These are phyloP conservation scores for Chaetothyriales sp. DNA, from an alignment of 2,329 filamentous ascomycete genomes.

Conservation along the genomic window DNA sequence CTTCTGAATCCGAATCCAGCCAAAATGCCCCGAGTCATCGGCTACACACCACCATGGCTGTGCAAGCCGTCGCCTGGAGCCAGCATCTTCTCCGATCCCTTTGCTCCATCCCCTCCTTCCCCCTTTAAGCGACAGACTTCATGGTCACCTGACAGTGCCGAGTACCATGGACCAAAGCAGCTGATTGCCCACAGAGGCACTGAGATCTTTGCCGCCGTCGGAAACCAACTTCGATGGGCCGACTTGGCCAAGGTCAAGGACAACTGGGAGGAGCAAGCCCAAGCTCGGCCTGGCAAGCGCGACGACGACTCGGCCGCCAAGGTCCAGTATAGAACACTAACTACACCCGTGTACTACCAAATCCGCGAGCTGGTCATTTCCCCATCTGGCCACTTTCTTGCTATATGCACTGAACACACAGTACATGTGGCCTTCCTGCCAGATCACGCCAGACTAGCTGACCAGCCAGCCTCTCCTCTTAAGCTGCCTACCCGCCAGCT, in stretches of 20 bases:
- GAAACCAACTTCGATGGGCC: constrained; percentile 83
- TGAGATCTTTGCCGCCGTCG: constrained; percentile 77
- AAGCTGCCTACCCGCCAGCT: constrained; percentile 78
- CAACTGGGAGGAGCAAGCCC: constrained; percentile 30
- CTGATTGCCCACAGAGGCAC: constrained; percentile 71
- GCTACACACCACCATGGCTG: constrained; percentile 80
- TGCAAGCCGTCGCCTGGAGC: constrained; percentile 63
- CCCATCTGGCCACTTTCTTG: constrained; percentile 66
- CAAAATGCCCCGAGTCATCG: constrained; percentile 71
- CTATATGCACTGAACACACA: constrained; percentile 70
- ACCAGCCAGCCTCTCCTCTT: constrained; percentile 53
- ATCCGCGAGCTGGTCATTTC: constrained; percentile 79
- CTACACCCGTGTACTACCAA: constrained; percentile 62
- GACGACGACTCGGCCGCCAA: constrained; percentile 16
- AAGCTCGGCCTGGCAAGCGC: constrained; percentile 1
- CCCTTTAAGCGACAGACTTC: constrained; percentile 17
- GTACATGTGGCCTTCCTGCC: constrained; percentile 80
- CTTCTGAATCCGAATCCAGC: not conserved
- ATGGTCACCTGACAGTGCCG: constrained; percentile 22
- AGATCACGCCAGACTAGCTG: constrained; percentile 60
- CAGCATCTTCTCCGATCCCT: constrained; percentile 53
- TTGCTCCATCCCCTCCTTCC: constrained; percentile 32
- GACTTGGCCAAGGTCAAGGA: constrained; percentile 71
- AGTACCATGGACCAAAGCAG: constrained; percentile 31
- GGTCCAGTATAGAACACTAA: constrained; percentile 48